phyloP scores from a whole-genome alignment of 306 rosid genomes.

The Rubus parviflorus region DNA sequence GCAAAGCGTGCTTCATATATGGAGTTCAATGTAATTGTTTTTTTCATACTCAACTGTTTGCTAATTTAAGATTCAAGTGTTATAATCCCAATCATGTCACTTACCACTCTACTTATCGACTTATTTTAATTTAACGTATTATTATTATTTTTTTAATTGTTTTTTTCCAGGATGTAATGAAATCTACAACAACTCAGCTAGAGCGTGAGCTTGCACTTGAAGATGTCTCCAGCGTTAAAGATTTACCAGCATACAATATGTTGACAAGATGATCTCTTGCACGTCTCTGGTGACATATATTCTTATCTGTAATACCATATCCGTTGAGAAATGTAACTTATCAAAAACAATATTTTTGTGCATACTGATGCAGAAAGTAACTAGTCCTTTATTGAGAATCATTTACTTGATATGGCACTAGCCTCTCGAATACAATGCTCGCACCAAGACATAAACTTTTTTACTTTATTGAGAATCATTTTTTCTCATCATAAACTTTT shows the following conservation, averaged over 20 bases:
- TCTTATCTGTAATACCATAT: neutral
- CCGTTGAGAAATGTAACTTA: neutral
- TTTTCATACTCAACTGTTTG: neutral
- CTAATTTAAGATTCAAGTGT: neutral
- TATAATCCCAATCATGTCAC: neutral
- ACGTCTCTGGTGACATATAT: neutral
- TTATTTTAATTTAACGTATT: neutral
- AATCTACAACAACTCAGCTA: conserved; percentile 76
- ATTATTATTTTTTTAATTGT: neutral
- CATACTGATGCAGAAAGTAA: neutral
- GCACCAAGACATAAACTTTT: no score
- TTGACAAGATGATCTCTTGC: conserved; percentile 48
- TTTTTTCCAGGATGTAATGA: conserved; percentile 67
- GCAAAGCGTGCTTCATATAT: conserved; percentile 89
- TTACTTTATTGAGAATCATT: no score
- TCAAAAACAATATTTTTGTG: neutral
- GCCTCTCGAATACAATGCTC: neutral
- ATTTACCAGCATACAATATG: conserved; percentile 81
- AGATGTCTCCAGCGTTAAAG: conserved; percentile 64
- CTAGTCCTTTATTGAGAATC: neutral
- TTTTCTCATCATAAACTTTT: no score
- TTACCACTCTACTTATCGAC: neutral
- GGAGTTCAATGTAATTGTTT: conserved; percentile 76
- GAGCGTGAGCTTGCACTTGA: conserved; percentile 96
- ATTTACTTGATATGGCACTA: neutral